A percentile compares a stretch with the other conserved stretches of the same genome.
Conservation (phyloP, 208 protist genomes). For the Trypanosomatidae sp. region DNA sequence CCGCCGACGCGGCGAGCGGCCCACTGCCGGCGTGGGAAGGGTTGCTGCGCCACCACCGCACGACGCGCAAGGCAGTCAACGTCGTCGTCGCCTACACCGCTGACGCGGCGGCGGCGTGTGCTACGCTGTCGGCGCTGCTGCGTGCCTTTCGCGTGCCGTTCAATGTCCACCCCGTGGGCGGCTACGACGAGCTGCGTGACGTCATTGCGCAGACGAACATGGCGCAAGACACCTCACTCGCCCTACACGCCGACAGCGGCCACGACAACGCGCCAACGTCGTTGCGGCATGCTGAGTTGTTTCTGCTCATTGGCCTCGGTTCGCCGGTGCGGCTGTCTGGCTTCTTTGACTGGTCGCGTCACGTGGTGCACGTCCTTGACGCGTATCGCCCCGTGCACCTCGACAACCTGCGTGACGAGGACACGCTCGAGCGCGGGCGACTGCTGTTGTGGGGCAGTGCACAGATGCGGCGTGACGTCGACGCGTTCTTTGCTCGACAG, state of each 20-base stretch:
- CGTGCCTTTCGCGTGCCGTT: conserved; percentile 62
- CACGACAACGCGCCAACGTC: conserved; percentile 1
- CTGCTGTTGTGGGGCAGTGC: conserved; percentile 53
- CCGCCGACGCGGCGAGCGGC: too few relatives aligned
- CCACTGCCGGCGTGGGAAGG: conserved; percentile 38
- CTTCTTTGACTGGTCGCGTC: conserved; percentile 50
- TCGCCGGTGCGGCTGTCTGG: conserved; percentile 25
- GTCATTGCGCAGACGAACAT: conserved; percentile 40
- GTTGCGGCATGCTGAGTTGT: conserved; percentile 31
- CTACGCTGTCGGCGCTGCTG: conserved; percentile 51
- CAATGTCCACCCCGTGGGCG: conserved; percentile 56
- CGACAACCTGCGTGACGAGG: conserved; percentile 38
- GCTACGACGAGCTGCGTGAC: conserved; percentile 33
- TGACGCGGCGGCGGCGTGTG: conserved; percentile 64
- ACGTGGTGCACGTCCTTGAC: conserved; percentile 73
- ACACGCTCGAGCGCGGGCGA: conserved; percentile 17
- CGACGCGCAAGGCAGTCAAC: conserved; percentile 51
- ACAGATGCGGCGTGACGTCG: conserved; percentile 46
- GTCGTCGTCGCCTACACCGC: conserved; percentile 49
- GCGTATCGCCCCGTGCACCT: conserved; percentile 64
- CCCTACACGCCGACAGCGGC: conserved; percentile 6
- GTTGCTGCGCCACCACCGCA: conserved; percentile 43
- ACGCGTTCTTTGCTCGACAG: conserved; percentile 50
- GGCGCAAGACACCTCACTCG: conserved; percentile 32
- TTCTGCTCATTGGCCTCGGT: conserved; percentile 68